phyloP scores from a whole-genome alignment of 176 grass and related monocot species.

The Rhynchospora tenuis region DNA sequence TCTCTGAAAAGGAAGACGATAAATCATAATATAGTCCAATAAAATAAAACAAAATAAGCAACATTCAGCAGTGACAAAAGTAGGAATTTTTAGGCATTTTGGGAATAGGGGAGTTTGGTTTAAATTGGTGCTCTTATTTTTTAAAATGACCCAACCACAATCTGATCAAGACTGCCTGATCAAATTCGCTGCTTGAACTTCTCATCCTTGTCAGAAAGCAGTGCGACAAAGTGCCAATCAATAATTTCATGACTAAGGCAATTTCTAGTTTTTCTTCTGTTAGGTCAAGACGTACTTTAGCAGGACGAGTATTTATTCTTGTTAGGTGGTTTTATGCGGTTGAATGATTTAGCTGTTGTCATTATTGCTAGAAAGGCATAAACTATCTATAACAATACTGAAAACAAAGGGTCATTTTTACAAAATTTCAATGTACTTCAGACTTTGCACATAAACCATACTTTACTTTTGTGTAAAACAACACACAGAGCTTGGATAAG shows the following conservation, averaged over 20 bases:
- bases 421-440: conserved; percentile 1
- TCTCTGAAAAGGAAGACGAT: conserved; percentile 57
- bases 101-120: not conserved
- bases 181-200: not conserved
- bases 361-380: not conserved
- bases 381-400: not conserved
- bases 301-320: not conserved
- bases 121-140: not conserved
- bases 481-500: not conserved
- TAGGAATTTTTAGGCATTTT: not conserved
- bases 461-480: not conserved
- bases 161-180: not conserved
- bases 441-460: not conserved
- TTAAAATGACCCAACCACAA: not conserved
- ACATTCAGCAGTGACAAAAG: not conserved
- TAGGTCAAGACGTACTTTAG: not conserved
- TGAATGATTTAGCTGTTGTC: not conserved
- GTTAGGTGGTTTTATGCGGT: not conserved
- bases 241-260: not conserved
- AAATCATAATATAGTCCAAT: conserved; percentile 39
- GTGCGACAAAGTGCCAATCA: not conserved
- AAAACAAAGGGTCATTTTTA: not conserved
- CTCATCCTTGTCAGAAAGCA: not conserved
- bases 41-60: conserved; percentile 13
- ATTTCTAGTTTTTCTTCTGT: not conserved